A percentile compares a stretch with the other conserved stretches of the same genome.
These are phyloP conservation scores for Penicillium verrucosum DNA, from an alignment of 2,329 filamentous ascomycete species.

Conservation along the genomic window DNA sequence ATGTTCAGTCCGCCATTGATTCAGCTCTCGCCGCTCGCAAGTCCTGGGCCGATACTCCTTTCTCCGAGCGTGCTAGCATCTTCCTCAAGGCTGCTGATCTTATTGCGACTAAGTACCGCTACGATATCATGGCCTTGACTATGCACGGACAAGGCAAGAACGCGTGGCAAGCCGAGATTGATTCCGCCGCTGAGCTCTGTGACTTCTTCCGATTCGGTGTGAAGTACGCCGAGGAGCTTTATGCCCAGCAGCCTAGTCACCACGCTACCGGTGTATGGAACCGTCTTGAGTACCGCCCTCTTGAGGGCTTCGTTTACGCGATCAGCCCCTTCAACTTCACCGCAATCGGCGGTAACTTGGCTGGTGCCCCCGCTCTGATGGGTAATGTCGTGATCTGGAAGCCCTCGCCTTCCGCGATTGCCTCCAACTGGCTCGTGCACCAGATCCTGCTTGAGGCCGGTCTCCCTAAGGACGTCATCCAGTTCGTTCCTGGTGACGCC, in stretches of 20 bases:
- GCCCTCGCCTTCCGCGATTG: slow-evolving; percentile 83
- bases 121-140: slow-evolving; percentile 92
- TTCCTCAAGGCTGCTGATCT: slow-evolving; percentile 96
- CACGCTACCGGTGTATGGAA: slow-evolving; percentile 87
- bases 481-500: slow-evolving; percentile 87
- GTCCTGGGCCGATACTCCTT: slow-evolving; percentile 81
- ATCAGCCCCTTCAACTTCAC: slow-evolving; percentile 97
- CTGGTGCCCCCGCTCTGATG: slow-evolving; percentile 77
- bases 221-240: slow-evolving; percentile 87
- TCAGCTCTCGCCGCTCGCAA: slow-evolving; percentile 81
- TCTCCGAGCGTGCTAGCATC: slow-evolving; percentile 84
- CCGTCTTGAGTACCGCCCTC: slow-evolving; percentile 78
- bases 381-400: slow-evolving; percentile 97
- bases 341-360: slow-evolving; percentile 84
- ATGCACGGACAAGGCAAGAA: slow-evolving; percentile 98
- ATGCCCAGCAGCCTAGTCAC: slow-evolving; percentile 80
- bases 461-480: slow-evolving; percentile 82
- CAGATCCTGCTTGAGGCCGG: slow-evolving; percentile 88
- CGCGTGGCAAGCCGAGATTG: slow-evolving; percentile 98
- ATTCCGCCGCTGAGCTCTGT: slow-evolving; percentile 84
- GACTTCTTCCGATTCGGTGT: slow-evolving; percentile 94
- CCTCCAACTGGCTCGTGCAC: slow-evolving; percentile 88
- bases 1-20: slow-evolving; percentile 77
- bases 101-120: slow-evolving; percentile 86
- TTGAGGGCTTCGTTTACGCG: slow-evolving; percentile 95